Evolutionary conservation across 2,329 filamentous ascomycete species (phyloP).

Genomic region (Blastomyces parvus): DNA sequence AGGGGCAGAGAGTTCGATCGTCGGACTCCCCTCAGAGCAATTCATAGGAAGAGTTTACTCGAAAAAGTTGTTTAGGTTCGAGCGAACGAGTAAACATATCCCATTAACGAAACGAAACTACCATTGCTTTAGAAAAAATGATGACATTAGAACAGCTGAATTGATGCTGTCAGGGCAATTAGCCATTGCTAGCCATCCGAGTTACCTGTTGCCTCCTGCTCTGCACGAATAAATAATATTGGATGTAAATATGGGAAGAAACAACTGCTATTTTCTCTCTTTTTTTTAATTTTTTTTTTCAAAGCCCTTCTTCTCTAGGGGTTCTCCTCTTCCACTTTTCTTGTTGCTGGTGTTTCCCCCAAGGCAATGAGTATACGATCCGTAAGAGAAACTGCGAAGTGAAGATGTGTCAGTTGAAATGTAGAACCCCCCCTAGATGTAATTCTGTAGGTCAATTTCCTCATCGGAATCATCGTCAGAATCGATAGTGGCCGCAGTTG

Average conservation of each 20-base stretch:
- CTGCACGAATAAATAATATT: not conserved
- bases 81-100: not conserved
- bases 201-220: not conserved
- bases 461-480: slow-evolving; percentile 19
- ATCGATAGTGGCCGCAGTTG: slow-evolving; percentile 12
- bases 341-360: not conserved
- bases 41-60: not conserved
- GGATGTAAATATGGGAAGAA: not conserved
- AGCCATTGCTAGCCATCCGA: not conserved
- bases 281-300: no score
- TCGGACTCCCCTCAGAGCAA: no score
- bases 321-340: no score
- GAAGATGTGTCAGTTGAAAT: not conserved
- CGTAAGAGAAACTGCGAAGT: not conserved
- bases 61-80: not conserved
- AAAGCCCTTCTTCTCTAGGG: no score
- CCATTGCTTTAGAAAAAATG: not conserved
- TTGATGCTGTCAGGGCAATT: not conserved
- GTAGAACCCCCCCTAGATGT: slow-evolving; percentile 10
- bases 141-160: not conserved
- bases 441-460: slow-evolving; percentile 18
- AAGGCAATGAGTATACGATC: not conserved
- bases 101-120: not conserved
- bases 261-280: not conserved
- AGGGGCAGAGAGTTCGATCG: not conserved